A percentile compares a stretch with the other conserved stretches of the same genome.
These are phyloP conservation scores for Nemania serpens DNA, from an alignment of 2,329 filamentous ascomycete genomes.

Conservation along the genomic window DNA sequence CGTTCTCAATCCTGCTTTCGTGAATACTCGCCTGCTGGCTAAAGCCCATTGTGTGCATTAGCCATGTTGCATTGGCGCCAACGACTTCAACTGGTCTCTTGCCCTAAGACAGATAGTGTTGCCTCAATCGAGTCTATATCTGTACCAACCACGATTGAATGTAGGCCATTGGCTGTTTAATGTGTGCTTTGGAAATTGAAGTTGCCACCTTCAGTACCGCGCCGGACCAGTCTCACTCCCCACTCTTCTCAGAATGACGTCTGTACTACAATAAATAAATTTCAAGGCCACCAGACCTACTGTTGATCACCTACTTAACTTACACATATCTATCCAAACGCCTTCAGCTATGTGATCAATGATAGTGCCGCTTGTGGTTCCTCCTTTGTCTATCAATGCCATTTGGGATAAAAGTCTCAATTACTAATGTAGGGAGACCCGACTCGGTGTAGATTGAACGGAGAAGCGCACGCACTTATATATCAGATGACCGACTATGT, in stretches of 20 bases:
- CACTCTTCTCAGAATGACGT: neutral
- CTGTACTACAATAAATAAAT: neutral
- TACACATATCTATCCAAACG: too few species aligned
- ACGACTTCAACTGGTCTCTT: slow-evolving; percentile 15
- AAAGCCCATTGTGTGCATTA: slow-evolving; percentile 20
- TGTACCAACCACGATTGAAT: neutral
- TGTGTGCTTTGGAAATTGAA: neutral
- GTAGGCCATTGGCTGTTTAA: slow-evolving; percentile 3
- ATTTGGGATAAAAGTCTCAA: too few species aligned
- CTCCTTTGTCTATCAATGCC: too few species aligned
- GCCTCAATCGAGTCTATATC: neutral
- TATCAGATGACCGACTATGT: neutral
- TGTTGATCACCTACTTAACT: too few species aligned
- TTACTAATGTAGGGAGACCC: neutral
- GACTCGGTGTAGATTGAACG: neutral
- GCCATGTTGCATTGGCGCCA: slow-evolving; percentile 17
- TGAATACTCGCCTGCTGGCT: neutral
- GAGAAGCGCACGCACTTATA: neutral
- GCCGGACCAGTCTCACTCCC: too few species aligned
- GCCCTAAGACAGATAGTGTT: slow-evolving; percentile 3
- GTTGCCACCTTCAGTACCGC: neutral
- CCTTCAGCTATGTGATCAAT: too few species aligned
- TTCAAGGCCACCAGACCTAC: too few species aligned
- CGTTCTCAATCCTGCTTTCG: neutral
- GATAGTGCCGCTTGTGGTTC: too few species aligned